phyloP scores from a whole-genome alignment of 345 rosid species.

The Corymbia maculata region DNA sequence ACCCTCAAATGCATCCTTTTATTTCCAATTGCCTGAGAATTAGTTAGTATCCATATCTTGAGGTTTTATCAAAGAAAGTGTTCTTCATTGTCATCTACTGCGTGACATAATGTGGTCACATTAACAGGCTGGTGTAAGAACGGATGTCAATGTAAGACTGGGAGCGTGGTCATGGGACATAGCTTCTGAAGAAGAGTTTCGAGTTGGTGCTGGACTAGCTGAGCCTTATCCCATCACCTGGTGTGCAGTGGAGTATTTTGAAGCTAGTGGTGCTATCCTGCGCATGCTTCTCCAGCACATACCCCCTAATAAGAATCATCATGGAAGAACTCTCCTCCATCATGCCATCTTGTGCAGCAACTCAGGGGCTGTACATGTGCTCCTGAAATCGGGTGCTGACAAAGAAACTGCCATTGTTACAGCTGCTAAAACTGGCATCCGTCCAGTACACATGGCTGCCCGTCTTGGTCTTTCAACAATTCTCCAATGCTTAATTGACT shows the following conservation, averaged over 20 bases:
- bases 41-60: background rate
- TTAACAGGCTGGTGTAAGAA: constrained; percentile 54
- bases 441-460: constrained; percentile 80
- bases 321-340: constrained; percentile 85
- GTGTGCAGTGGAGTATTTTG: constrained; percentile 95
- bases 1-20: background rate
- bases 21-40: background rate
- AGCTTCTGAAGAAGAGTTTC: constrained; percentile 76
- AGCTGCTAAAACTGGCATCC: constrained; percentile 34
- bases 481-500: constrained; percentile 44
- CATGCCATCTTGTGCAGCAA: constrained; percentile 87
- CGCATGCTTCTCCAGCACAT: constrained; percentile 48
- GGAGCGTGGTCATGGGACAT: constrained; percentile 99
- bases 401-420: constrained; percentile 48
- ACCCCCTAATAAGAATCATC: constrained; percentile 36
- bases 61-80: background rate
- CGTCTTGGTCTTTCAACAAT: constrained; percentile 46
- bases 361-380: constrained; percentile 58
- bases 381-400: constrained; percentile 51
- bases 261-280: constrained; percentile 65
- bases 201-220: constrained; percentile 96
- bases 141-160: constrained; percentile 51
- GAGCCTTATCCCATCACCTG: constrained; percentile 83
- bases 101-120: background rate
- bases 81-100: background rate